Evolutionary conservation across 495 filamentous ascomycete species (phyloP).

Genomic region (Aspergillus avenaceus): DNA sequence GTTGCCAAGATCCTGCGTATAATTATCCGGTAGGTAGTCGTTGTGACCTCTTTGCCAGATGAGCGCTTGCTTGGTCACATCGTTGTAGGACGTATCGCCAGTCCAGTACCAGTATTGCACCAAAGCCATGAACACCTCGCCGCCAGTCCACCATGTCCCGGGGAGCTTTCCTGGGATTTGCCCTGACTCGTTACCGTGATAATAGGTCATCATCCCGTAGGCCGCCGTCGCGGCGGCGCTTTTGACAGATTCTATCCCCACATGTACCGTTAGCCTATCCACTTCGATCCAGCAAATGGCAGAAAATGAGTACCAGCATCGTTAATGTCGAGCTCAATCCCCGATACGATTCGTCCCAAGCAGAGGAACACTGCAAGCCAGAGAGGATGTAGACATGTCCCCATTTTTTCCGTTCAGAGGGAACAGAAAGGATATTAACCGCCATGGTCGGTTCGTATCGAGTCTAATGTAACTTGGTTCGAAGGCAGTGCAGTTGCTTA

Average conservation of each 20-base stretch:
- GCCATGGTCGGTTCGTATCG: too few relatives aligned
- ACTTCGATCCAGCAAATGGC: too few relatives aligned
- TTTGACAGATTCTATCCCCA: slow-evolving; percentile 59
- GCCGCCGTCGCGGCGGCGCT: slow-evolving; percentile 58
- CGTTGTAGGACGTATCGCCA: slow-evolving; percentile 66
- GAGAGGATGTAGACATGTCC: too few relatives aligned
- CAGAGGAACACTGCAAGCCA: too few relatives aligned
- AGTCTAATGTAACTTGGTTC: too few relatives aligned
- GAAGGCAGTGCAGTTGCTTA: too few relatives aligned
- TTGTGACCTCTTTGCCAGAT: slow-evolving; percentile 62
- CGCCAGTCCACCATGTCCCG: slow-evolving; percentile 72
- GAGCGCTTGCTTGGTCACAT: slow-evolving; percentile 57
- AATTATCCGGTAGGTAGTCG: slow-evolving; percentile 61
- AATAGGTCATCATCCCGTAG: slow-evolving; percentile 60
- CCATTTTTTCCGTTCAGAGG: too few relatives aligned
- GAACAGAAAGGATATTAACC: too few relatives aligned
- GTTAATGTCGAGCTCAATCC: too few relatives aligned
- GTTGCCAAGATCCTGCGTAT: slow-evolving; percentile 54
- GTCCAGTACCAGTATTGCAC: slow-evolving; percentile 79
- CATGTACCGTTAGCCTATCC: too few relatives aligned
- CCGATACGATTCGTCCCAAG: too few relatives aligned
- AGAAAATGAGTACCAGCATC: too few relatives aligned
- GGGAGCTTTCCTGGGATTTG: slow-evolving; percentile 62
- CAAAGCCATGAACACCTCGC: slow-evolving; percentile 68
- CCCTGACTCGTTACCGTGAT: slow-evolving; percentile 57